Conservation (phyloP, 75 land plant genomes). For the Chamaecyparis obtusa region DNA sequence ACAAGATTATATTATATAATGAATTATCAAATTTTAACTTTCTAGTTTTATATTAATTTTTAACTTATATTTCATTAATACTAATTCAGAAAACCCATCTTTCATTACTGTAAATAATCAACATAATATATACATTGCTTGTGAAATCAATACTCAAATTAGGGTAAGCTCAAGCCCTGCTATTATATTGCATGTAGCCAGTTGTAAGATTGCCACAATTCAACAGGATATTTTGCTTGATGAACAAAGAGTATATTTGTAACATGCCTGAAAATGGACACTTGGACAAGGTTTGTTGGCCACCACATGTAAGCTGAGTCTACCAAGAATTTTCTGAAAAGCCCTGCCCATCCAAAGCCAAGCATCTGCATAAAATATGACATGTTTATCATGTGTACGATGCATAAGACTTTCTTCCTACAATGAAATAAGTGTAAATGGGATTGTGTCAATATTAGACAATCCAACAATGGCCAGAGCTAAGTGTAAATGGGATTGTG, state of each 20-base stretch:
- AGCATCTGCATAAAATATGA: slow-evolving; percentile 37
- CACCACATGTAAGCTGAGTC: slow-evolving; percentile 89
- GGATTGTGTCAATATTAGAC: too few species aligned
- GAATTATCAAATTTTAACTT: too few species aligned
- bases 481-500: too few species aligned
- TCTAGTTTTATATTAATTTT: too few species aligned
- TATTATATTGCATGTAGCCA: neutral
- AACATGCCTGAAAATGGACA: slow-evolving; percentile 71
- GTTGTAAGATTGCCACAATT: neutral
- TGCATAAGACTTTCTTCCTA: neutral
- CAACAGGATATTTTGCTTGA: neutral
- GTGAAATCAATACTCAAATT: too few species aligned
- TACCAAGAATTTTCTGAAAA: slow-evolving; percentile 60
- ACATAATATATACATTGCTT: neutral
- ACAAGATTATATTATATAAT: neutral
- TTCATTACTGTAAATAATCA: neutral
- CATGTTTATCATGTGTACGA: neutral
- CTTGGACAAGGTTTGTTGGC: slow-evolving; percentile 64
- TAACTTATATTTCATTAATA: neutral
- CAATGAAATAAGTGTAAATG: neutral
- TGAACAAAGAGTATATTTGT: neutral
- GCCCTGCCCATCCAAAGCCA: slow-evolving; percentile 88
- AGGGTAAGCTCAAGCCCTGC: too few species aligned
- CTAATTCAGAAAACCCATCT: too few species aligned
- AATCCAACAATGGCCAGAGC: too few species aligned